Base-by-base conservation (phyloP, 257 asterid species). In the Scutellaria barbata region DNA sequence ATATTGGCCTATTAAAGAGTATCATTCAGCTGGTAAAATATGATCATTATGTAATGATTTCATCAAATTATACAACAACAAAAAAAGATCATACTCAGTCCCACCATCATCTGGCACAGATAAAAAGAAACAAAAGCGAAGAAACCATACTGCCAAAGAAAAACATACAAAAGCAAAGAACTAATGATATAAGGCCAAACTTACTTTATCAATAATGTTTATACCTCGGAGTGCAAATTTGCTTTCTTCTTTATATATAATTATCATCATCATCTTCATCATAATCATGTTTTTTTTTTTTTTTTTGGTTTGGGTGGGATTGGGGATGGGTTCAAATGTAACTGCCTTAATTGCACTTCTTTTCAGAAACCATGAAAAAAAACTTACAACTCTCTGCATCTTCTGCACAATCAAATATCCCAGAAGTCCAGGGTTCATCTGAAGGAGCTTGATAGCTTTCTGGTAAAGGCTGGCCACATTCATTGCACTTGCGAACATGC, bases 351-450 rank as follows among this genome's bases (percentile, higher is more conserved):
- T 25, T 62, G 41, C 63, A 57, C 45, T 43, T 20, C 3, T 64
- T 46, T 12, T 57, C 11, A 52, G 54, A 16, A 42, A 47, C 47
- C 45, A 25, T 46, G 59, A 66, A 51, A 14, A 18, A 20, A 30
- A 74, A 71, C 98, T 92, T 84, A 95, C 99, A 92, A 63, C 98
- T 95, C 30, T 92, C 97, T 14, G 83, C 40, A 83, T 95, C 98
- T 76, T 92, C 82, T 62, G 95, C 75, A 65, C 99, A 95, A 40
- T 87, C 90, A 71, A 85, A 92, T 58, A 95, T 88, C 74, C 96
- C 99, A 68, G 96, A 87, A 41, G 85, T 80, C 99, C 99, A 95
- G 51, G 99, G 98, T 76, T 95, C 99, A 62, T 92, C 96, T 0
- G 98, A 88, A 56, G 96, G 98, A 59, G 94, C 89, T 77, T 81